Base-by-base conservation (phyloP, 2,329 filamentous ascomycete genomes). In the Hymenoscyphus fructigenus region DNA sequence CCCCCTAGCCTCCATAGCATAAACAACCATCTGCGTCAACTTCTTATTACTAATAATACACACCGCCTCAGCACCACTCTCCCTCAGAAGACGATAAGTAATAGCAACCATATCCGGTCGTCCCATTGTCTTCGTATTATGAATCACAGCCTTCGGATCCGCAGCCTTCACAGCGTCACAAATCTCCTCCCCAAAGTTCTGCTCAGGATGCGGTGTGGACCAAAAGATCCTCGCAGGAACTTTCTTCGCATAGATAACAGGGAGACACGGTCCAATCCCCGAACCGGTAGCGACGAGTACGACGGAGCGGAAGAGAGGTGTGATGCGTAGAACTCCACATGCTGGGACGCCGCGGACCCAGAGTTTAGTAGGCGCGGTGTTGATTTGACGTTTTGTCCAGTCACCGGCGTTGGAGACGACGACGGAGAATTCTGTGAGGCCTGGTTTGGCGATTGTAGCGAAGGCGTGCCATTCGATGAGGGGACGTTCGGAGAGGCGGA, bases 391-490 rank as follows among this genome's bases (percentile, higher is more conserved):
- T 28, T 79, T 79, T 0, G 90, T 93, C 90, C 90, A 93, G 77
- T 93, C 89, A 23, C 90, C 90, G 2, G 89, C 89, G 68, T 88
- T 89, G 61, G 89, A 91, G 34, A 93, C 82, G 34, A 93, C 79
- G 36, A 90, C 80, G 0, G 88, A 91, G 77, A 89, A 91, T 17
- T 85, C 87, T 2, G 28, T 44, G 23, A 44, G 10, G 23, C 53
- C 53, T 23, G 32, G 20, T 20, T 32, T 36, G 14, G 58, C 28
- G 14, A 60, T 57, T 2, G 38, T 55, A 20, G 90, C 91, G 73
- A 93, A 93, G 0, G 87, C 85, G 78, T 93, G 91, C 82, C 89
- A 91, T 76, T 93, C 90, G 12, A 83, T 78, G 44, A 92, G 79
- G 0, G 90, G 89, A 10, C 82, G 80, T 62, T 83, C 82, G 2